Conservation (phyloP, 345 rosid genomes). For the Crucihimalaya himalaica region DNA sequence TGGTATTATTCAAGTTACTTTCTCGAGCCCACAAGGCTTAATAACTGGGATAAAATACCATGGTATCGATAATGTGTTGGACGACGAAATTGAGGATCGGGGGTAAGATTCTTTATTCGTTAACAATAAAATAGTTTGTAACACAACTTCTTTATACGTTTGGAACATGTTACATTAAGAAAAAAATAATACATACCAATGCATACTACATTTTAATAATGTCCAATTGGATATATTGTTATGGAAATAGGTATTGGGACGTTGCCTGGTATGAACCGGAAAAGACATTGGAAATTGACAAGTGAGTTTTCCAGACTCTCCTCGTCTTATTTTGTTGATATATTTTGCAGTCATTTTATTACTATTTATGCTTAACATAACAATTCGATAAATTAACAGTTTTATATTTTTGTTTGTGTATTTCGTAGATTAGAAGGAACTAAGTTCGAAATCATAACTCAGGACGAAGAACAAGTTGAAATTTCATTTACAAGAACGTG, state of each 20-base stretch:
- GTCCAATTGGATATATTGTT: neutral
- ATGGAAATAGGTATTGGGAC: constrained; percentile 76
- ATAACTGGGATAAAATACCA: constrained; percentile 60
- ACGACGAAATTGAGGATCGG: constrained; percentile 44
- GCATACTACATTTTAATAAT: neutral
- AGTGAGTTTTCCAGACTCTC: constrained; percentile 22
- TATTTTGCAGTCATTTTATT: neutral
- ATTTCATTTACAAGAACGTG: constrained; percentile 67
- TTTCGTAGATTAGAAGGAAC: constrained; percentile 54
- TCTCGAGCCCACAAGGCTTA: constrained; percentile 67
- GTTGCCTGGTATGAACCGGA: constrained; percentile 65
- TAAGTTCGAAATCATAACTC: constrained; percentile 48
- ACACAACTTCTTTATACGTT: neutral
- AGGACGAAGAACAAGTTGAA: constrained; percentile 61
- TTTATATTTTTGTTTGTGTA: neutral
- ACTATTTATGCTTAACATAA: neutral
- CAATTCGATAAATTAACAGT: neutral
- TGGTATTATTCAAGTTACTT: constrained; percentile 64
- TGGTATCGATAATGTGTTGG: constrained; percentile 72
- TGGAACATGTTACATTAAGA: neutral
- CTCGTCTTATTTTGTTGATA: neutral
- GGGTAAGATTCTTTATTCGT: constrained; percentile 51
- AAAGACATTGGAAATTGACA: constrained; percentile 49
- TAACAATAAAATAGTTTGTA: neutral
- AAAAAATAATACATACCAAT: neutral